These are phyloP conservation scores for Populus pruinosa DNA, from an alignment of 345 rosid species.

Conservation along the genomic window DNA sequence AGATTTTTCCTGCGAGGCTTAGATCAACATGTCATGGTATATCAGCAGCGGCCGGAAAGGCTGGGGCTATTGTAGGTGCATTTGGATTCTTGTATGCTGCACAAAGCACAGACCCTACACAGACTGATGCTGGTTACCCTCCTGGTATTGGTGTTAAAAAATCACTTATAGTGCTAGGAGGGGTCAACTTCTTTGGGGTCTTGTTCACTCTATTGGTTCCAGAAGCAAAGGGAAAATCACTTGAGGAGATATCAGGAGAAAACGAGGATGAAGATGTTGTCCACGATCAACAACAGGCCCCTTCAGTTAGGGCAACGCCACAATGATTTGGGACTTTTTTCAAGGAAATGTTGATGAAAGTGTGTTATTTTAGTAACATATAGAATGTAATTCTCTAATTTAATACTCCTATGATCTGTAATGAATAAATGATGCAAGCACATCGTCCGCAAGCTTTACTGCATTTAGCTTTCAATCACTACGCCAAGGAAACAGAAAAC, in stretches of 20 bases:
- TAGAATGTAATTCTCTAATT: too few species aligned
- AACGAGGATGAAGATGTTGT: not conserved
- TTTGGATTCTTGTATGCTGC: conserved; percentile 22
- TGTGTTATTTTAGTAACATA: not conserved
- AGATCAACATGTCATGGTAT: conserved; percentile 22
- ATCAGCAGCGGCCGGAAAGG: conserved; percentile 17
- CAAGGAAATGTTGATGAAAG: not conserved
- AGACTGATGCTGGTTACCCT: conserved; percentile 19
- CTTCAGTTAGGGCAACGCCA: not conserved
- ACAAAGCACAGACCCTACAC: conserved; percentile 7
- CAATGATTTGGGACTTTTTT: not conserved
- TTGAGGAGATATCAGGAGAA: conserved; percentile 16
- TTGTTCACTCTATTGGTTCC: conserved; percentile 16
- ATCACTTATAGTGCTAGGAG: conserved; percentile 12
- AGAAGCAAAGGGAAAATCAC: conserved; percentile 17
- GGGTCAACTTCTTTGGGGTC: conserved; percentile 8
- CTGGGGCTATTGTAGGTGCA: conserved; percentile 16
- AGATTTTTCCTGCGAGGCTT: conserved; percentile 15
- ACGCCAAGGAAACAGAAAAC: too few species aligned
- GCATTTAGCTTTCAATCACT: too few species aligned
- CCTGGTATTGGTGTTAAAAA: conserved; percentile 17
- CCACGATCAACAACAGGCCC: not conserved
- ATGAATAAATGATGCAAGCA: too few species aligned
- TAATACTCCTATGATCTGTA: not conserved
- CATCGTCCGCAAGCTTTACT: too few species aligned